phyloP scores from a whole-genome alignment of 2,329 filamentous ascomycete species.

The Xylariaceae sp. region DNA sequence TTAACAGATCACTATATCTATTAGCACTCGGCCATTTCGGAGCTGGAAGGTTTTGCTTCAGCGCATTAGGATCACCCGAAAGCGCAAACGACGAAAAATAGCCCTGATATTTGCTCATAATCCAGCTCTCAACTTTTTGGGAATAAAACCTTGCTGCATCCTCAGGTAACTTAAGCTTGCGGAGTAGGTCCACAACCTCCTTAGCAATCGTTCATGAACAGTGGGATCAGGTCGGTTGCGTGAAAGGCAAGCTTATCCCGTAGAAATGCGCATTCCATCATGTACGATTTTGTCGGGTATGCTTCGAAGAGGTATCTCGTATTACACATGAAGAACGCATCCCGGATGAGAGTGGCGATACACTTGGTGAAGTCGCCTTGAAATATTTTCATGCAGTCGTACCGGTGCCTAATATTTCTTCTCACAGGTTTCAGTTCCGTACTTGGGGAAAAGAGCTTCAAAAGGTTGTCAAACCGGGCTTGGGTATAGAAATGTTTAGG shows the following conservation, averaged over 20 bases:
- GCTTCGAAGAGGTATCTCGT: conserved; percentile 6
- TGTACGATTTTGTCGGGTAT: conserved; percentile 5
- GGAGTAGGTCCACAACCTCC: too few species aligned
- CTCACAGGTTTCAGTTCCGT: too few species aligned
- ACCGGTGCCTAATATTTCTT: too few species aligned
- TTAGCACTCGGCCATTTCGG: too few species aligned
- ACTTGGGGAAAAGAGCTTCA: too few species aligned
- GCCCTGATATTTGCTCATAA: neutral
- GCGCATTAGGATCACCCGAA: conserved; percentile 4
- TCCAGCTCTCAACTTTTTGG: neutral
- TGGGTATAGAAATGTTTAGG: too few species aligned
- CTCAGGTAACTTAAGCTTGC: neutral
- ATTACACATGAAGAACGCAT: conserved; percentile 6
- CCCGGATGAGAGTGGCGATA: neutral
- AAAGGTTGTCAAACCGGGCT: too few species aligned
- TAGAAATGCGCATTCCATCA: conserved; percentile 6
- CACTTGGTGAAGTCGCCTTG: too few species aligned
- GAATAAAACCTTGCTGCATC: too few species aligned
- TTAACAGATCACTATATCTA: too few species aligned
- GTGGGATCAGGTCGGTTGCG: conserved; percentile 5
- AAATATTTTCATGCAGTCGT: too few species aligned
- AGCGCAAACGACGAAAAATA: conserved; percentile 4
- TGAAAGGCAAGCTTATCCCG: neutral
- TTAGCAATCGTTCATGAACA: conserved; percentile 2
- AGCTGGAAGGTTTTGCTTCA: too few species aligned